Base-by-base conservation (phyloP, 192 early-diverging fungal genomes). In the Coemansia sp. region DNA sequence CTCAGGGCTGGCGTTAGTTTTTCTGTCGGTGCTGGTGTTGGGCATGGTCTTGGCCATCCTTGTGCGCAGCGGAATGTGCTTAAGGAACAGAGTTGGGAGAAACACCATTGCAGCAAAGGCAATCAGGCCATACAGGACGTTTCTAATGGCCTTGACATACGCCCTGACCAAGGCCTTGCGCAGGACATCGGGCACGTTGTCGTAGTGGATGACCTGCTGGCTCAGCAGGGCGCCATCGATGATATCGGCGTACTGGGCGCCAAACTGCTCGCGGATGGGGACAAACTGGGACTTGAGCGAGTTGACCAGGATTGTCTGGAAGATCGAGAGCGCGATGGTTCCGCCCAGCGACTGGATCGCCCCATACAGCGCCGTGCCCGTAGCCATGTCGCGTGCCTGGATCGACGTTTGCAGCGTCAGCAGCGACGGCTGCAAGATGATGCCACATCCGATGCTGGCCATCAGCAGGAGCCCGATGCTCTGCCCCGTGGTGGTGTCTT, bases 391-490 rank as follows among this genome's bases (percentile, higher is more conserved):
- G 28, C 66, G 63, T 2, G 72, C 57, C 25, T 60, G 61, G 34
- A 91, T 90, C 30, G 84, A 70, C 0, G 87, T 82, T 68, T 94
- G 93, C 26, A 86, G 72, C 28, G 81, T 87, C 23, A 93, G 75
- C 37, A 91, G 66, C 35, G 85, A 68, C 0, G 86, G 86, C 74
- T 93, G 93, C 61, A 94, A 74, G 31, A 85, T 70, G 23, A 84
- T 66, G 25, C 95, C 94, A n/a, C 88, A 61, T 12, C 95, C 95
- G 16, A 85, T 23, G 28, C 93, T 93, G 48, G 81, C 43, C 45
- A 92, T 71, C 20, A 93, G 57, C 52, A 92, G 65, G 59, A 81
- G 91, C 13, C 87, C 83, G 63, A 89, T 84, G 39, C 84, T 74
- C 70, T 82, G 62, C 20, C 80, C 88, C 1, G 62, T 66, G 25